Evolutionary conservation across 768 basidiomycete species (phyloP).

Genomic region (Pleurotus sapidus): DNA sequence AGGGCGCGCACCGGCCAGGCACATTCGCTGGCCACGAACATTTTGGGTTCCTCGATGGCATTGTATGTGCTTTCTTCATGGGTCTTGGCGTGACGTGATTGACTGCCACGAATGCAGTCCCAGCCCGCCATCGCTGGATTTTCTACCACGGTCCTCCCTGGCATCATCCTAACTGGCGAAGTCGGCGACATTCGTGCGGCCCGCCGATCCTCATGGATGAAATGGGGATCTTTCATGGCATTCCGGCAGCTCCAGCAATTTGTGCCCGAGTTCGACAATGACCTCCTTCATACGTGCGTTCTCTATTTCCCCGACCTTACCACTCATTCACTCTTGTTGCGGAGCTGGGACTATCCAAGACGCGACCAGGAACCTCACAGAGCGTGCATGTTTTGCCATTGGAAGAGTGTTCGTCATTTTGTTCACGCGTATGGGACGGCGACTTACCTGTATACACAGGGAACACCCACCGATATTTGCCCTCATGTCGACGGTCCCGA

Average conservation of each 20-base stretch:
- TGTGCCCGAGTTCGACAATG: slow-evolving; percentile 27
- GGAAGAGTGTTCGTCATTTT: slow-evolving; percentile 22
- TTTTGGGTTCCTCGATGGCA: slow-evolving; percentile 20
- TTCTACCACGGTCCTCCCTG: slow-evolving; percentile 12
- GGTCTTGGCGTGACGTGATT: too few relatives aligned
- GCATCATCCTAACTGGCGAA: slow-evolving; percentile 12
- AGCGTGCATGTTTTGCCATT: slow-evolving; percentile 31
- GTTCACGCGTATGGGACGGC: background rate
- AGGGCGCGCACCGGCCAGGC: slow-evolving; percentile 19
- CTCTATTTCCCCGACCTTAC: too few relatives aligned
- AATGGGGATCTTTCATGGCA: slow-evolving; percentile 29
- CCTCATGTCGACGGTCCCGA: slow-evolving; percentile 14
- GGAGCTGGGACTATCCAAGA: slow-evolving; percentile 12
- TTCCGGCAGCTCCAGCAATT: slow-evolving; percentile 31
- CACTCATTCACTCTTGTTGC: background rate
- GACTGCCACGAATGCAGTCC: background rate
- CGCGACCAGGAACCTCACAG: slow-evolving; percentile 10
- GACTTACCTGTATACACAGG: slow-evolving; percentile 1
- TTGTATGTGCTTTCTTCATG: background rate
- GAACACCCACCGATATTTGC: background rate
- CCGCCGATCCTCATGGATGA: slow-evolving; percentile 17
- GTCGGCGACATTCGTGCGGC: slow-evolving; percentile 19
- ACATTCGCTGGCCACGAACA: slow-evolving; percentile 23
- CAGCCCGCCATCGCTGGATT: slow-evolving; percentile 14
- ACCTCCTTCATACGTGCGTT: slow-evolving; percentile 8